Base-by-base conservation (phyloP, 208 protist species). In the Leishmania braziliensis region DNA sequence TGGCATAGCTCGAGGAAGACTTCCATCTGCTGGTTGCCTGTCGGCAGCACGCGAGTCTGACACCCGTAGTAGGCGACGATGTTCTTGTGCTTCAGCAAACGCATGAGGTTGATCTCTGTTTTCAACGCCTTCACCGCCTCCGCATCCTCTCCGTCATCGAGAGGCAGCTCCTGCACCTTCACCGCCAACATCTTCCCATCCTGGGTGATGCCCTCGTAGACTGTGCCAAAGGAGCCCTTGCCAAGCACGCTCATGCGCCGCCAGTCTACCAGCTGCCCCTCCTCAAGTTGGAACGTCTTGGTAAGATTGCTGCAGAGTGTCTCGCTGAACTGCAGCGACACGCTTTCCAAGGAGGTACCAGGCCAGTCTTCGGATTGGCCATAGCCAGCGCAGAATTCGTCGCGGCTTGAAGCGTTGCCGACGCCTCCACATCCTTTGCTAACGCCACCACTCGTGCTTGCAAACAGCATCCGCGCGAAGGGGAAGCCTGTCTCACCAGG, bases 51-150 rank as follows among this genome's bases (percentile, higher is more conserved):
- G 54, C 88, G 93, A 4, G 86, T 95, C 86, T 97, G 93, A 71
- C 93, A 97, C 39, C 95, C 95, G 86, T 95, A 97, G 89, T 97
- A 96, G 48, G 90, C 87, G 20, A 98, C 93, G 69, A 98, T 98
- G 81, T 98, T 93, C 46, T 86, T 84, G 78, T 98, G 95, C 83
- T 90, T 89, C 39, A 98, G 81, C 18, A 81, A 88, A 26, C 92
- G 83, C 94, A 98, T 96, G 12, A 98, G 81, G 76, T 97, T 96
- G 75, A 98, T 95, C 82, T 98, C 95, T 46, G 78, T 77, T 79
- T 95, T 77, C 62, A 98, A 79, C 18, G 82, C 84, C 72, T 88
- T 80, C 48, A 93, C 77, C 79, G 93, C 92, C 69, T 89, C 90
- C 1, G 84, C 84, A 74, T 96, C 92, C 66, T 90, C 83, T 54